Percentiles rank a stretch among this genome's conserved stretches.
Evolutionary conservation across 2,329 filamentous ascomycete species (phyloP).

Genomic region (Colletotrichum lupini): DNA sequence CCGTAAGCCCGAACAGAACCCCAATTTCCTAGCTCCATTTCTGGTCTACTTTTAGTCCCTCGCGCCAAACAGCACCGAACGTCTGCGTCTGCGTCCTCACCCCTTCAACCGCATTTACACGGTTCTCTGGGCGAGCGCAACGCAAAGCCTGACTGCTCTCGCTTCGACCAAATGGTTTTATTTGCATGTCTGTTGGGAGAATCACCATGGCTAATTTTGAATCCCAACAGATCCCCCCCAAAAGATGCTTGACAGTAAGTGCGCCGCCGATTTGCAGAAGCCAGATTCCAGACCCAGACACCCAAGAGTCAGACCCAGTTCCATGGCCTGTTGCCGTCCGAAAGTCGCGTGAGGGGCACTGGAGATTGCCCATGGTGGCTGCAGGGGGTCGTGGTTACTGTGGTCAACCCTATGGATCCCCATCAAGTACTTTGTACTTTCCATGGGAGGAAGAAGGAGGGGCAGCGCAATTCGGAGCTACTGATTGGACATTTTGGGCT

Average conservation of each 20-base stretch:
- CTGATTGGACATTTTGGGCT: slow-evolving; percentile 37
- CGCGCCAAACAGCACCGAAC: slow-evolving; percentile 12
- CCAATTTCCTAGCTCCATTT: slow-evolving; percentile 17
- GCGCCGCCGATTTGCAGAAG: slow-evolving; percentile 26
- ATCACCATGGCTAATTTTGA: slow-evolving; percentile 10
- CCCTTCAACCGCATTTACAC: no score
- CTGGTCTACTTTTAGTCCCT: neutral
- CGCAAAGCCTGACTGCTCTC: neutral
- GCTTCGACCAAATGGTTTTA: neutral
- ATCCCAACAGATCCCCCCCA: slow-evolving; percentile 65
- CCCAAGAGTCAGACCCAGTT: neutral
- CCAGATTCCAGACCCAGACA: slow-evolving; percentile 9
- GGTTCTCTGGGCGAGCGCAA: neutral
- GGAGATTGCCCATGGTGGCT: slow-evolving; percentile 7
- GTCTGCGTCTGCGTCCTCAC: no score
- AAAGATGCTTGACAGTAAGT: slow-evolving; percentile 76
- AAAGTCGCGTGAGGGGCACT: slow-evolving; percentile 35
- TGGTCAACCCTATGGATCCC: no score
- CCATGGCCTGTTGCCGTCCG: slow-evolving; percentile 19
- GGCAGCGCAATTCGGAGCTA: slow-evolving; percentile 21
- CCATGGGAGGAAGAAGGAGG: slow-evolving; percentile 23
- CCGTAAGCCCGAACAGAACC: slow-evolving; percentile 57
- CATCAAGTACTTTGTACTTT: no score
- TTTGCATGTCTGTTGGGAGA: slow-evolving; percentile 18
- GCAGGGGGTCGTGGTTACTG: neutral